Evolutionary conservation across 23 red algal genomes (phyloP), one percentile per base, ranked within the genome.

Genomic region (Cyanidiococcus yangmingshanensis): DNA sequence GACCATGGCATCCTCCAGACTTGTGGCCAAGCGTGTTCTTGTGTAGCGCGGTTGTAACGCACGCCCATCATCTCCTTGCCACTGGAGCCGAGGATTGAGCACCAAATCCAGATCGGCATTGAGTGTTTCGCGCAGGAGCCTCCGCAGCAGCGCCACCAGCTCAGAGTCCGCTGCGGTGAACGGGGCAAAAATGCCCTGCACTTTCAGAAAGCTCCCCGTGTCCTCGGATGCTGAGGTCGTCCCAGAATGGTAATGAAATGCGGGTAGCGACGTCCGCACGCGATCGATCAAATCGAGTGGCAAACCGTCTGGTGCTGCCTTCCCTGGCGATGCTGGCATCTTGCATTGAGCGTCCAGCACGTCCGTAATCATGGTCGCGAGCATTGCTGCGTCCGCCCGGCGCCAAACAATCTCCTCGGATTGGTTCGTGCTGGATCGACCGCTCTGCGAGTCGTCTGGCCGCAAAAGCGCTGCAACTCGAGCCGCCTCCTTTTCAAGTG

Each of bases 121-220:
- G 67, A 80, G 82, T 38, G 79, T 79, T 25, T 78, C 75, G 24
- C 45, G 57, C 24, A 92, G 68, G 26, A 77, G 50, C 54, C 59
- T 39, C 29, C 80, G 63, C 12, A 90, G 76, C 25, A 77, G 39
- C 39, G 67, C 37, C 1, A 67, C 2, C 50, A 90, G 38, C 32
- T 54, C 74, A 1, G 87, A 75, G n/a, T 85, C 37, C 51, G 58
- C 37, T 25, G 36, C 37, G 0, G 80, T 39, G 39, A 82, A 82
- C 50, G 83, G 68, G 2, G 84, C 82, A 27, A 90, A 77, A 17
- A 82, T 71, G 37, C 63, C 75, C 37, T 77, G 32, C 25, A 24
- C 40, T 39, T 2, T 12, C 16, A 50, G 75, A 2, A 7, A 2
- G 38, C 16, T 39, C 3, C 40, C 75, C 1, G 37, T 39, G 75